phyloP scores from a whole-genome alignment of 1,284 basidiomycete species.

The Earliella scabrosa region DNA sequence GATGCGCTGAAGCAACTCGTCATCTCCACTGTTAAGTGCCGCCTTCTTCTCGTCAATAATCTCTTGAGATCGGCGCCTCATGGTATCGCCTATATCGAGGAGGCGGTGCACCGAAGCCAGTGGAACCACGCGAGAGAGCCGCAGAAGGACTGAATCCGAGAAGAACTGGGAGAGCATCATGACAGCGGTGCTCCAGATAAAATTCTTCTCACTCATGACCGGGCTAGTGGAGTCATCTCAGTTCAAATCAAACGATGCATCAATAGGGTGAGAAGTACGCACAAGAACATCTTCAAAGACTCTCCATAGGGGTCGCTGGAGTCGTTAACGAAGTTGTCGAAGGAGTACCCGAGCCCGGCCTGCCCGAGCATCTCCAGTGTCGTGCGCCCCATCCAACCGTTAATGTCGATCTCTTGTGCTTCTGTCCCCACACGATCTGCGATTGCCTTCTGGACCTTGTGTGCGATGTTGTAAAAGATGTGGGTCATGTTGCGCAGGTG shows the following conservation, averaged over 20 bases:
- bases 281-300: conserved; percentile 37
- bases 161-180: too few species aligned
- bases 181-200: too few species aligned
- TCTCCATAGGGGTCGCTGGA: conserved; percentile 28
- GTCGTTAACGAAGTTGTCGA: conserved; percentile 35
- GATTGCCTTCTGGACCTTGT: conserved; percentile 27
- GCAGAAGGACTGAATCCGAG: too few species aligned
- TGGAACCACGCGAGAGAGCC: too few species aligned
- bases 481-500: conserved; percentile 21
- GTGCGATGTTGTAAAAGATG: conserved; percentile 15
- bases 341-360: conserved; percentile 41
- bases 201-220: too few species aligned
- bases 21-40: conserved; percentile 28
- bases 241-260: too few species aligned
- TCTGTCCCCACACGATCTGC: conserved; percentile 9
- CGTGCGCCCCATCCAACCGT: conserved; percentile 37
- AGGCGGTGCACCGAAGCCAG: neutral
- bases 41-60: conserved; percentile 45
- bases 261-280: too few species aligned
- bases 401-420: conserved; percentile 32
- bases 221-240: too few species aligned
- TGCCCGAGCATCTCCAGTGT: conserved; percentile 43
- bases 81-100: conserved; percentile 37
- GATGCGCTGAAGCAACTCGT: conserved; percentile 24
- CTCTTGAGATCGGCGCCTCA: conserved; percentile 40